Conservation (phyloP, 1,284 basidiomycete species). For the Ceratobasidium sp. region DNA sequence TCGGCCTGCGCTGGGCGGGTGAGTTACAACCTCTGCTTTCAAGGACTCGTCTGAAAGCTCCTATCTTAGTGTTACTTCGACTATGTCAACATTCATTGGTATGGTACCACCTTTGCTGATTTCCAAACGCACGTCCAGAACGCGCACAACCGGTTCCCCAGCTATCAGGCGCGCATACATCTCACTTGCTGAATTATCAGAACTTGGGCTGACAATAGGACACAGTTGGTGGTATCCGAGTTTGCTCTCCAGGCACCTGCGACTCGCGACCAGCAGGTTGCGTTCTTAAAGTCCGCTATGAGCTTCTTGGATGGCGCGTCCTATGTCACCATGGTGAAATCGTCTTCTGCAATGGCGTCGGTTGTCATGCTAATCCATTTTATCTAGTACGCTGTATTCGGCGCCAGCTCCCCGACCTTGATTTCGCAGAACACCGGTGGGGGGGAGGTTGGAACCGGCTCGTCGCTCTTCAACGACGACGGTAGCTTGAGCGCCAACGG, state of each 20-base stretch:
- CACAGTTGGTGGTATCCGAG: slow-evolving; percentile 31
- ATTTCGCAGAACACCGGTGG: slow-evolving; percentile 22
- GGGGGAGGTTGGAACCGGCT: slow-evolving; percentile 32
- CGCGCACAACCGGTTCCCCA: background rate
- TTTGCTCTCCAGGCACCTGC: slow-evolving; percentile 32
- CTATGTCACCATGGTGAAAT: slow-evolving; percentile 34
- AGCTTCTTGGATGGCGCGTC: slow-evolving; percentile 41
- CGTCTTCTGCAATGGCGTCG: no score
- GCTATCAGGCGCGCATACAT: slow-evolving; percentile 3
- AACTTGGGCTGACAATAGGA: background rate
- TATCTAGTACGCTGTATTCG: slow-evolving; percentile 36
- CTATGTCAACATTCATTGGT: slow-evolving; percentile 43
- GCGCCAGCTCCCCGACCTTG: slow-evolving; percentile 24
- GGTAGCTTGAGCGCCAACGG: slow-evolving; percentile 31
- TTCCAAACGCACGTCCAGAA: slow-evolving; percentile 40
- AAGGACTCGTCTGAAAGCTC: no score
- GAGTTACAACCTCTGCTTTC: background rate
- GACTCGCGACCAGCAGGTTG: slow-evolving; percentile 33
- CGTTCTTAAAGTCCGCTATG: slow-evolving; percentile 31
- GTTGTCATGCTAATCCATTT: background rate
- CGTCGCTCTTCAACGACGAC: slow-evolving; percentile 39
- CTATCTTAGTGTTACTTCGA: slow-evolving; percentile 39
- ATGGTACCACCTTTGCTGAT: slow-evolving; percentile 27
- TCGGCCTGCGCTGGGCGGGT: slow-evolving; percentile 33
- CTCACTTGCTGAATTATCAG: background rate